Evolutionary conservation across 2,329 filamentous ascomycete genomes (phyloP).

Genomic region (Coleophoma eucalyptorum): DNA sequence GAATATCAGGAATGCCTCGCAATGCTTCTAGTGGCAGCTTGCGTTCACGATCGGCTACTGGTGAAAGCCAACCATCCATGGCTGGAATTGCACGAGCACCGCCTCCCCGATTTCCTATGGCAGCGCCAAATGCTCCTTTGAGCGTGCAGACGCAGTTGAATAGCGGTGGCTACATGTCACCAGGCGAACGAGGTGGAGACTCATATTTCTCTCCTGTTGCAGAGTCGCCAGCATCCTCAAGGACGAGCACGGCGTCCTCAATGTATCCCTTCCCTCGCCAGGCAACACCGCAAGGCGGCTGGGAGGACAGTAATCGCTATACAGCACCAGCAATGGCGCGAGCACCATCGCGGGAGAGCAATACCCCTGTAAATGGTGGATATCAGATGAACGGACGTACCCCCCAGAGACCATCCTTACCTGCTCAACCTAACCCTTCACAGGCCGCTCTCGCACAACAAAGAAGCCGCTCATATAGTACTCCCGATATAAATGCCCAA

Average conservation of each 20-base stretch:
- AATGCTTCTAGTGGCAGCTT: conserved; percentile 74
- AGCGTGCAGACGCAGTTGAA: conserved; percentile 61
- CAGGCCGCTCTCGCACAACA: conserved; percentile 51
- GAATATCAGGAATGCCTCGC: conserved; percentile 46
- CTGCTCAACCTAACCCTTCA: conserved; percentile 59
- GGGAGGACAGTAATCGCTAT: conserved; percentile 71
- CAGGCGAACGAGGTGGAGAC: conserved; percentile 38
- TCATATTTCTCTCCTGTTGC: conserved; percentile 91
- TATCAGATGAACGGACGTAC: conserved; percentile 62
- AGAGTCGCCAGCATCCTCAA: conserved; percentile 74
- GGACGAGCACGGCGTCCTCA: conserved; percentile 71
- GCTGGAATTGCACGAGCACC: conserved; percentile 54
- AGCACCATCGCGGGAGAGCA: conserved; percentile 73
- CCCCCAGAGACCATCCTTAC: conserved; percentile 74
- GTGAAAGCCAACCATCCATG: conserved; percentile 60
- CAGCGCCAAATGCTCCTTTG: conserved; percentile 55
- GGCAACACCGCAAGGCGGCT: conserved; percentile 61
- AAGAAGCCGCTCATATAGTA: conserved; percentile 87
- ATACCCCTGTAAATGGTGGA: conserved; percentile 53
- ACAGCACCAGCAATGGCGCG: conserved; percentile 85
- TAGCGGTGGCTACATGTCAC: conserved; percentile 31
- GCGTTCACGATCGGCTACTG: conserved; percentile 71
- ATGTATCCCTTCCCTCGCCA: conserved; percentile 81
- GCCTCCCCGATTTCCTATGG: conserved; percentile 65
- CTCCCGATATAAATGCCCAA: conserved; percentile 82